Percentiles rank a stretch among this genome's conserved stretches.
Evolutionary conservation across 495 filamentous ascomycete species (phyloP).

Genomic region (Penicillium bialowiezense): DNA sequence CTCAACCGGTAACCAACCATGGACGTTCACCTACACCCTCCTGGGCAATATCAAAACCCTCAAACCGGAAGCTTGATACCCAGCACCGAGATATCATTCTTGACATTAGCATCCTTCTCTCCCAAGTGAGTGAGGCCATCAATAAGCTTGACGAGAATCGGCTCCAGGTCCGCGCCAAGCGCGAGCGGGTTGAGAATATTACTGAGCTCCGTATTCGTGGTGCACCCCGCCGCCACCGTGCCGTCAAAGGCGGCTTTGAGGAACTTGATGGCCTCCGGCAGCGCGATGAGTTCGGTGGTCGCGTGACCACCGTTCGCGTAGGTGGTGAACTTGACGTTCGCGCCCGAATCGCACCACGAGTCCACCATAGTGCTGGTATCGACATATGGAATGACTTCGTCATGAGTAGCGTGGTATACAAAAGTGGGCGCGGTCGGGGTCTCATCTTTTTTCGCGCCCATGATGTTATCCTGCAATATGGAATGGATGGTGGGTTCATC

Average conservation of each 20-base stretch:
- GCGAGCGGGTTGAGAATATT: constrained; percentile 25
- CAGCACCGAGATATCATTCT: constrained; percentile 16
- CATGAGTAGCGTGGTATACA: constrained; percentile 31
- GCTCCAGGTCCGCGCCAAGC: constrained; percentile 28
- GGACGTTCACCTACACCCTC: no score
- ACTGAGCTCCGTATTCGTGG: constrained; percentile 17
- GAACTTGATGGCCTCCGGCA: constrained; percentile 24
- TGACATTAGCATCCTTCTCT: constrained; percentile 17
- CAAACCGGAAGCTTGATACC: background rate
- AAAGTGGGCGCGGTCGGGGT: constrained; percentile 32
- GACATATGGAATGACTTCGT: constrained; percentile 32
- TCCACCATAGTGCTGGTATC: constrained; percentile 22
- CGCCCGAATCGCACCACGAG: constrained; percentile 27
- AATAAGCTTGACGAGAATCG: constrained; percentile 21
- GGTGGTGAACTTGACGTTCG: constrained; percentile 30
- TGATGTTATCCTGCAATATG: constrained; percentile 20
- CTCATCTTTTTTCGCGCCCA: constrained; percentile 23
- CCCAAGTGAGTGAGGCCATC: constrained; percentile 18
- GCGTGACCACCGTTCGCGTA: constrained; percentile 29
- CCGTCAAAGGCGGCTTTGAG: constrained; percentile 29
- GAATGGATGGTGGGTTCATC: constrained; percentile 18
- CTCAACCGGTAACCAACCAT: no score
- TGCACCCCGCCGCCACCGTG: constrained; percentile 18
- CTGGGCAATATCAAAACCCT: no score
- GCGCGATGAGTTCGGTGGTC: constrained; percentile 25